These are phyloP conservation scores for Barbarea vulgaris DNA, from an alignment of 345 rosid species.

Conservation along the genomic window DNA sequence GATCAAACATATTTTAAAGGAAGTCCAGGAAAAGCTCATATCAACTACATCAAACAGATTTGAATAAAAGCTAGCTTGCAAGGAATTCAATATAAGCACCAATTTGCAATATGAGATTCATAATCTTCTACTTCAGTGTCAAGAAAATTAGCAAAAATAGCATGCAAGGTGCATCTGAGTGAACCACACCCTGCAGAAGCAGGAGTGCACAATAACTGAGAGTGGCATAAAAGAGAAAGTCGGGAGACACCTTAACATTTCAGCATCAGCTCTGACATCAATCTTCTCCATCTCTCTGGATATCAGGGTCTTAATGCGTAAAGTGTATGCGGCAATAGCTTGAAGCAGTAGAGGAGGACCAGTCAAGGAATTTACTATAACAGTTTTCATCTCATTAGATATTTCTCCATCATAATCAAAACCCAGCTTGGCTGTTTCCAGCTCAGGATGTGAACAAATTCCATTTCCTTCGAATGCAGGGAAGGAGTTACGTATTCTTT, in stretches of 20 bases:
- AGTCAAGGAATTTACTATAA: conserved; percentile 62
- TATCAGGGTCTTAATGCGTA: conserved; percentile 63
- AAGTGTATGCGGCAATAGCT: conserved; percentile 71
- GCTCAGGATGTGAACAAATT: conserved; percentile 71
- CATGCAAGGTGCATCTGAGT: conserved; percentile 8
- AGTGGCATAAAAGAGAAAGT: conserved; percentile 18
- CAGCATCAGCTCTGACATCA: conserved; percentile 94
- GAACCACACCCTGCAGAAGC: conserved; percentile 16
- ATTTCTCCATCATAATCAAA: conserved; percentile 84
- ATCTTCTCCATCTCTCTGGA: conserved; percentile 82
- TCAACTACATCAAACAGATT: not conserved
- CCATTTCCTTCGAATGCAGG: conserved; percentile 96
- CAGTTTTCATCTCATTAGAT: conserved; percentile 72
- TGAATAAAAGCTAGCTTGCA: not conserved
- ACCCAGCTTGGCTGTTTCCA: conserved; percentile 73
- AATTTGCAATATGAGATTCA: conserved; percentile 11
- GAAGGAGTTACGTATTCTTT: conserved; percentile 67
- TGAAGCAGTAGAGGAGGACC: conserved; percentile 81
- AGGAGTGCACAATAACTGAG: conserved; percentile 9
- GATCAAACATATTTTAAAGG: not conserved
- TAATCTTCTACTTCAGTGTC: conserved; percentile 5
- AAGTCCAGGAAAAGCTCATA: not conserved
- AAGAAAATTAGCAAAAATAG: conserved; percentile 11
- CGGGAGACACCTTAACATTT: conserved; percentile 60
- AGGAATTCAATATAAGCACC: not conserved